Conservation (phyloP, 2,329 filamentous ascomycete genomes). For the Hawksworthiomyces lignivorus region DNA sequence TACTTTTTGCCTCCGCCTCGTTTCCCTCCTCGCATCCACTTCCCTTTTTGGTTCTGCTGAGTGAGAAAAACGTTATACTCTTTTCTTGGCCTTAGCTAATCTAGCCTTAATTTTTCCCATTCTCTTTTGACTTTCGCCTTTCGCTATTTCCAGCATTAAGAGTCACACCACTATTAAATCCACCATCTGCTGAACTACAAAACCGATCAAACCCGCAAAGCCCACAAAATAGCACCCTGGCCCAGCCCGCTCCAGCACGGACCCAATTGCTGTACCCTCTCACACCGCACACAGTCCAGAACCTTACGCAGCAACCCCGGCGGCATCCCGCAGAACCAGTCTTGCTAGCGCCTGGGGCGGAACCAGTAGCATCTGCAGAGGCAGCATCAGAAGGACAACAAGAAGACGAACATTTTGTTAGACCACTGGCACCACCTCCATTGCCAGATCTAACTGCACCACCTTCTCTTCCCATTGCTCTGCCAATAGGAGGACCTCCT, state of each 20-base stretch:
- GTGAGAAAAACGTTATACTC: too few relatives aligned
- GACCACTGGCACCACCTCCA: not conserved
- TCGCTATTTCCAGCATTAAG: too few relatives aligned
- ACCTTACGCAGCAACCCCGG: slow-evolving; percentile 2
- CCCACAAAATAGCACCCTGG: not conserved
- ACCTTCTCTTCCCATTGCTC: not conserved
- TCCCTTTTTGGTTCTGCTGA: too few relatives aligned
- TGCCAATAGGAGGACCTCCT: slow-evolving; percentile 5
- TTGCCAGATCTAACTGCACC: not conserved
- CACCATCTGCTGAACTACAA: not conserved
- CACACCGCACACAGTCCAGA: slow-evolving; percentile 3
- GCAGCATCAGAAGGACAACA: slow-evolving; percentile 7
- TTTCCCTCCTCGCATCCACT: too few relatives aligned
- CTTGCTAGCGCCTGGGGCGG: slow-evolving; percentile 4
- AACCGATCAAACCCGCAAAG: slow-evolving; percentile 1
- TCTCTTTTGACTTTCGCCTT: too few relatives aligned
- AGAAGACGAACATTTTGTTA: too few relatives aligned
- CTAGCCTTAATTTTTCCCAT: too few relatives aligned
- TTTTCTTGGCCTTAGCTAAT: too few relatives aligned
- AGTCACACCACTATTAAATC: slow-evolving; percentile 9
- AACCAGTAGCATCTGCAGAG: slow-evolving; percentile 9
- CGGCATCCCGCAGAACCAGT: slow-evolving; percentile 3
- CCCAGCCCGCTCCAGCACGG: slow-evolving; percentile 6
- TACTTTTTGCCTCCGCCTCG: not conserved
- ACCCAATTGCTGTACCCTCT: slow-evolving; percentile 2